Evolutionary conservation across 1,284 basidiomycete genomes (phyloP), one percentile per base, ranked within the genome.

Genomic region (Moesziomyces sp.): DNA sequence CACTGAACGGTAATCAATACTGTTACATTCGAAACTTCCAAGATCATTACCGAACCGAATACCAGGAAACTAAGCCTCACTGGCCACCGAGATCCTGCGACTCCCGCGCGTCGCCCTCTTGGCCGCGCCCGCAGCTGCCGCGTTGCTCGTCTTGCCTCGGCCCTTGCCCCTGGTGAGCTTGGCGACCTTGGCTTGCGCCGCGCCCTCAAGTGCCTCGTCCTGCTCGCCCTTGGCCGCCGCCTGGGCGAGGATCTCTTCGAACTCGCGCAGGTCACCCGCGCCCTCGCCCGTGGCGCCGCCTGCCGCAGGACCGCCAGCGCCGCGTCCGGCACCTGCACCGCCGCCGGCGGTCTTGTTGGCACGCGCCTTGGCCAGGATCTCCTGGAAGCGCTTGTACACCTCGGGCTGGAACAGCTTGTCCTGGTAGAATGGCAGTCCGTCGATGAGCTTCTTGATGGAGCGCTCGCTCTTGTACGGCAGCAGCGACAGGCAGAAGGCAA

Each of bases 391-490:
- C 50, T 88, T 88, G 85, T 89, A 98, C 14, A 99, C 96, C 0
- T 86, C 87, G 57, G 90, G 88, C 76, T 97, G 94, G 85, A 96
- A 93, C 38, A 99, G 86, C 86, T 99, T 99, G 87, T 99, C 96
- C 68, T 94, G 91, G 81, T 99, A 84, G 65, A 76, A 80, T 1
- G 81, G 79, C 46, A 83, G 58, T 3, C 93, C 93, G 69, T 98
- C 95, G 78, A 95, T 93, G 66, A 99, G 89, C 85, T 95, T 97
- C 89, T 97, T 97, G 82, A 98, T 89, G 0, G 93, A 94, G 19
- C 93, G 89, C 77, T 99, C 96, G 1, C 93, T 95, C 85, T 98
- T 98, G 91, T 93, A 99, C 0, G 94, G 95, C 28, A 99, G 87
- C 3, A 98, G 86, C 0, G 94, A 94, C 3, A 99, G 86, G 84